Evolutionary conservation across 2,329 filamentous ascomycete genomes (phyloP), one percentile per base, ranked within the genome.

Genomic region (Ophiosphaerella herpotricha): DNA sequence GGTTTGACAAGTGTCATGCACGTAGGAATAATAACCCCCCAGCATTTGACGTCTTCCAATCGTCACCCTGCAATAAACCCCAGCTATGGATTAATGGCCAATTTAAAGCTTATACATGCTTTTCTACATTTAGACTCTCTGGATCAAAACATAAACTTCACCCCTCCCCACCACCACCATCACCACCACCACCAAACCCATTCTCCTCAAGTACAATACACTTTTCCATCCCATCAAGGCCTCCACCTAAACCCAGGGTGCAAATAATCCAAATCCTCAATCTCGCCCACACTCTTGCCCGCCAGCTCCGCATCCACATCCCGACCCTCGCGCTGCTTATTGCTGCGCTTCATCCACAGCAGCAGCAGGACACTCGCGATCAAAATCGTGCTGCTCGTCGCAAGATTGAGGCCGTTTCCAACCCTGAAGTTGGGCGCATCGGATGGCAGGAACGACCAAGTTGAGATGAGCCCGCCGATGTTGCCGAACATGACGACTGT

Each of bases 401-500:
- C 87, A 37, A 89, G 63, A 64, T 90, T 90, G 32, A 90, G 68
- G 0, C 87, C 87, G 62, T 90, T 90, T 1, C 87, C 87, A 48
- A 89, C 88, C 52, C 77, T 84, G 61, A 85, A 91, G 50, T 89
- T 71, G 0, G 87, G 87, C 0, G 61, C 82, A 63, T 90, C 87
- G 58, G 74, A 82, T 0, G 81, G 80, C 13, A 89, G 61, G 71
- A 86, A 89, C 1, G 77, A 80, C 85, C 85, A 89, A 0, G 84
- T 86, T 1, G 82, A 80, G 50, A 88, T 79, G 31, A 90, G 68
- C 0, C 87, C 88, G 2, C 88, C 88, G n/a, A 90, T 66, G 46
- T 89, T 90, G 24, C 87, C 88, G 21, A 88, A 75, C 86, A 90
- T 89, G 63, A 90, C 84, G 45, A 84, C 85, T 0, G 81, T 82